phyloP scores from a whole-genome alignment of 1,139 yeast species.

The Zygosaccharomyces sapae region DNA sequence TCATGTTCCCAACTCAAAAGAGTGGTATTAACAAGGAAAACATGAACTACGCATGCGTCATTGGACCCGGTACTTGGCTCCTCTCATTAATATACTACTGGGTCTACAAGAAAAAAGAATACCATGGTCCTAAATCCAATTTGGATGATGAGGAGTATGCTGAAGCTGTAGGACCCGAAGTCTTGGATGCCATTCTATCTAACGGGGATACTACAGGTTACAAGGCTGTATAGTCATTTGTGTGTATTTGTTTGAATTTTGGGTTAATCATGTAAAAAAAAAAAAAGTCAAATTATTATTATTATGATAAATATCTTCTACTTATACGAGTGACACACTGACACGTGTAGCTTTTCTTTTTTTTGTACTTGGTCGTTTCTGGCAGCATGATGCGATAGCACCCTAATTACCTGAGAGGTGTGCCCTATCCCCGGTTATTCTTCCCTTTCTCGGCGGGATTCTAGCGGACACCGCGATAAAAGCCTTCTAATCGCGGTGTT shows the following conservation, averaged over 20 bases:
- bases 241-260: neutral
- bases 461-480: conserved; percentile 1
- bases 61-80: conserved; percentile 48
- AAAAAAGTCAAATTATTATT: neutral
- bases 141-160: conserved; percentile 26
- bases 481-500: neutral
- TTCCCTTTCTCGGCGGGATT: neutral
- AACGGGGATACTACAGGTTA: neutral
- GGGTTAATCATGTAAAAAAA: too few relatives aligned
- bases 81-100: conserved; percentile 45
- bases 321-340: neutral
- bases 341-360: neutral
- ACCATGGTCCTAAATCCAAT: conserved; percentile 45
- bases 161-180: conserved; percentile 26
- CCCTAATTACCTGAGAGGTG: neutral
- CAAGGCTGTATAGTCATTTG: conserved; percentile 1
- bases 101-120: conserved; percentile 45
- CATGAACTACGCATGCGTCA: conserved; percentile 60
- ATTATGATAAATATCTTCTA: neutral
- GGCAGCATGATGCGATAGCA: too few relatives aligned
- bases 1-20: conserved; percentile 46
- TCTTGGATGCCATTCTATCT: conserved; percentile 26
- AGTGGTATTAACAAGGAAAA: conserved; percentile 39
- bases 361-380: neutral
- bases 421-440: too few relatives aligned